These are phyloP conservation scores for Lithohypha guttulata DNA, from an alignment of 2,329 filamentous ascomycete species.

Conservation along the genomic window DNA sequence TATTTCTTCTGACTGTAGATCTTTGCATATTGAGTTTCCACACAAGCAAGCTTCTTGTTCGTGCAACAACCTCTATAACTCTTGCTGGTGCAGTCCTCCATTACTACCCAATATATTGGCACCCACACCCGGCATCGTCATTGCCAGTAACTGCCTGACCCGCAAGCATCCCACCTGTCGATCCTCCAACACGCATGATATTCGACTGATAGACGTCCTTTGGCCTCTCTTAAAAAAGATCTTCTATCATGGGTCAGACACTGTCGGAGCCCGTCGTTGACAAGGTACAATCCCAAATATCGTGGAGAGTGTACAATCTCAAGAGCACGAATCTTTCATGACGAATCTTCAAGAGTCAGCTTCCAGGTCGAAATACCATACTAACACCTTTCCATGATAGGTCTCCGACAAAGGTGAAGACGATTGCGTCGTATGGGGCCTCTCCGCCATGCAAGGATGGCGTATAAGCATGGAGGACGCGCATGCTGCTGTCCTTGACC, in stretches of 20 bases:
- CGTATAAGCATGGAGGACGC: conserved; percentile 99
- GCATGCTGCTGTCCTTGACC: conserved; percentile 79
- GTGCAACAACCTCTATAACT: too few species aligned
- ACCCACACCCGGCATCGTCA: too few species aligned
- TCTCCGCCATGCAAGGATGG: conserved; percentile 99
- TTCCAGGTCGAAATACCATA: not conserved
- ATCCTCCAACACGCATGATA: conserved; percentile 2
- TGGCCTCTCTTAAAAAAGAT: conserved; percentile 12
- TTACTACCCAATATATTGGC: too few species aligned
- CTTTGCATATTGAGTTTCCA: too few species aligned
- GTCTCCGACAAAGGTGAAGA: conserved; percentile 81
- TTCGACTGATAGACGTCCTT: conserved; percentile 1
- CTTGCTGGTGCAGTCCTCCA: too few species aligned
- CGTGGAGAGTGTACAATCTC: conserved; percentile 2
- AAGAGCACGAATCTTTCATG: not conserved
- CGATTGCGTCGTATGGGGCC: conserved; percentile 83
- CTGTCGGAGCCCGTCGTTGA: conserved; percentile 97
- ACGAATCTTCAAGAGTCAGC: not conserved
- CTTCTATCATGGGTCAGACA: conserved; percentile 86
- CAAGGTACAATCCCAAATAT: conserved; percentile 57
- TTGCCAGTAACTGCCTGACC: not conserved
- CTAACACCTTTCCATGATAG: conserved; percentile 38
- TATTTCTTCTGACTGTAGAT: too few species aligned
- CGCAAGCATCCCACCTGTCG: not conserved
- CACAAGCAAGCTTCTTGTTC: too few species aligned